Evolutionary conservation across 192 early-diverging fungal species (phyloP).

Genomic region (Phlyctochytrium planicorne): DNA sequence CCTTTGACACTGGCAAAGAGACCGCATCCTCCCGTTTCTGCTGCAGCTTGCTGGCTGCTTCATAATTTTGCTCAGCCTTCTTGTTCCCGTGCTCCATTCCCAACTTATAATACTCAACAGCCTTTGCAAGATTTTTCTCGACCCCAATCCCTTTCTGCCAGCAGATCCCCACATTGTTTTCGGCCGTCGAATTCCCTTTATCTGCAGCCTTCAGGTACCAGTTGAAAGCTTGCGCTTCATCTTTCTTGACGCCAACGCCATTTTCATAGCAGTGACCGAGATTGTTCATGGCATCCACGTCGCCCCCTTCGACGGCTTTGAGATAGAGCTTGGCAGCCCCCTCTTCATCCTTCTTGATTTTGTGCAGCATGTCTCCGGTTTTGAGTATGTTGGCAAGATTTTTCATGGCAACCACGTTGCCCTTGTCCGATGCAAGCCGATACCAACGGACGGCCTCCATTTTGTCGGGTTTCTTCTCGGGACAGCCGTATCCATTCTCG

Average conservation of each 20-base stretch:
- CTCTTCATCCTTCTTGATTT: not conserved
- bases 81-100: conserved; percentile 10
- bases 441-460: conserved; percentile 54
- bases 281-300: conserved; percentile 23
- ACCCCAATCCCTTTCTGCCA: conserved; percentile 19
- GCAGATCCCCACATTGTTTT: conserved; percentile 15
- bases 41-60: too few species aligned
- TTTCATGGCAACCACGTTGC: conserved; percentile 53
- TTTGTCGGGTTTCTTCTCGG: conserved; percentile 52
- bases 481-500: conserved; percentile 27
- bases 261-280: conserved; percentile 28
- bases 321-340: conserved; percentile 38
- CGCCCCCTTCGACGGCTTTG: conserved; percentile 16
- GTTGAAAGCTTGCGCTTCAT: not conserved
- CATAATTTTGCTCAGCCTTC: conserved; percentile 10
- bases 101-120: conserved; percentile 7
- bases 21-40: too few species aligned
- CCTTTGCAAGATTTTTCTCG: conserved; percentile 1
- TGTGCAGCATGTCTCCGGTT: conserved; percentile 11
- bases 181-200: not conserved
- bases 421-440: conserved; percentile 46
- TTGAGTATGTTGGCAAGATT: conserved; percentile 57
- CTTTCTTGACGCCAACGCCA: conserved; percentile 20
- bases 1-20: too few species aligned
- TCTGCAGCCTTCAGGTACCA: conserved; percentile 13